Evolutionary conservation across 257 asterid species (phyloP), one percentile per base, ranked within the genome.

Genomic region (Capsicum baccatum): DNA sequence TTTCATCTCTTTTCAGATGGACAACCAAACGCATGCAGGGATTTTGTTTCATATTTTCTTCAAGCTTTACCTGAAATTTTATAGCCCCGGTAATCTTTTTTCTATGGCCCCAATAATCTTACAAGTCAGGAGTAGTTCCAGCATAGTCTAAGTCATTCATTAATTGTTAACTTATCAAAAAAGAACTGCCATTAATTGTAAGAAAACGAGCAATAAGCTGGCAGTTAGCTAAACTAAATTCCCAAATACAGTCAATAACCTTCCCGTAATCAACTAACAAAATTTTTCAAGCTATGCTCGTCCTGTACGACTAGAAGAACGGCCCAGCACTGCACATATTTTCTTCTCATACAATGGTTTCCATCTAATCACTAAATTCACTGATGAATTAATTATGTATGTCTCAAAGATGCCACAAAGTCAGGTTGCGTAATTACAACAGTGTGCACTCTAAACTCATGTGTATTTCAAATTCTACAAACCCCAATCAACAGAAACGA

Each of bases 41-140:
- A 19, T 73, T 74, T n/a, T 14, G 11, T 74, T 74, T 37, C 80
- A 74, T 74, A 74, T 74, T 50, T 50, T 21, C 80, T 74, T 74
- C 60, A 74, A 48, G 13, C 62, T 50, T 74, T 50, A 21, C 80
- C 50, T 12, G 2, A 73, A 50, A 19, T 54, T 19, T 19, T 13
- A 50, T 50, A 21, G 59, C 60, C 80, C 80, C 4, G 16, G 3
- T 19, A 35, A 74, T 50, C 58, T 50, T 50, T 70, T 19, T 71
- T 47, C 74, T 17, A 19, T 47, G 47, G 11, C 58, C 58, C 42
- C 12, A 21, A 26, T n/a, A 47, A 71, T 3, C 58, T 71, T 71
- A 71, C 37, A 73, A 6, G 11, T 73, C 59, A 48, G 59, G 80
- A n/a, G 80, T 10, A 71, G 80, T 19, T 71, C 73, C 17, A 6